A percentile compares a stretch with the other conserved stretches of the same genome.
Evolutionary conservation across 2,329 filamentous ascomycete genomes (phyloP).

Genomic region (Triangularia verruculosa): DNA sequence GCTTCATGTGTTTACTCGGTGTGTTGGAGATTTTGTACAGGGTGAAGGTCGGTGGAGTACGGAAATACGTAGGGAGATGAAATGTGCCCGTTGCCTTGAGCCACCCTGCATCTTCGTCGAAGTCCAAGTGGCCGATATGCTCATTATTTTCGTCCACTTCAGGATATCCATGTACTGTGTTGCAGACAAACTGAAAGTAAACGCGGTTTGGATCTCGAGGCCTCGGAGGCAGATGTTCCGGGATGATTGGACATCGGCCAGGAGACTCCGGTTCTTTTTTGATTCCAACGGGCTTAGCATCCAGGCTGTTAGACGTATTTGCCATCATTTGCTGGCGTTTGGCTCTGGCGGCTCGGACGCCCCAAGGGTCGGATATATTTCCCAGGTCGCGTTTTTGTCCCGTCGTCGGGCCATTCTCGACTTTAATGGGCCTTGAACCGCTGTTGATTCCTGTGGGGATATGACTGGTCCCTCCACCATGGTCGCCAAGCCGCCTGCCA

Average conservation of each 20-base stretch:
- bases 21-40: background rate
- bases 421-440: background rate
- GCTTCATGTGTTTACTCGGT: background rate
- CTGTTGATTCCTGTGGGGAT: background rate
- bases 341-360: conserved; percentile 3
- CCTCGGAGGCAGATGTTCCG: background rate
- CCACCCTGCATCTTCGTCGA: background rate
- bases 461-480: background rate
- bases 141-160: background rate
- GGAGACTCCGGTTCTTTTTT: background rate
- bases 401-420: background rate
- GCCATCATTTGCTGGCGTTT: background rate
- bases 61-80: background rate
- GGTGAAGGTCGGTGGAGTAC: background rate
- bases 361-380: conserved; percentile 7
- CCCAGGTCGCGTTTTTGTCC: conserved; percentile 10
- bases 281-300: background rate
- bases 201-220: background rate
- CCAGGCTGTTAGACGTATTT: background rate
- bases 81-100: background rate
- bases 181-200: background rate
- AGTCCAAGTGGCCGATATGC: background rate
- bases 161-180: background rate
- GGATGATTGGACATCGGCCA: background rate
- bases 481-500: background rate